phyloP scores from a whole-genome alignment of 805 yeast genomes.

The Ogataea sp. region DNA sequence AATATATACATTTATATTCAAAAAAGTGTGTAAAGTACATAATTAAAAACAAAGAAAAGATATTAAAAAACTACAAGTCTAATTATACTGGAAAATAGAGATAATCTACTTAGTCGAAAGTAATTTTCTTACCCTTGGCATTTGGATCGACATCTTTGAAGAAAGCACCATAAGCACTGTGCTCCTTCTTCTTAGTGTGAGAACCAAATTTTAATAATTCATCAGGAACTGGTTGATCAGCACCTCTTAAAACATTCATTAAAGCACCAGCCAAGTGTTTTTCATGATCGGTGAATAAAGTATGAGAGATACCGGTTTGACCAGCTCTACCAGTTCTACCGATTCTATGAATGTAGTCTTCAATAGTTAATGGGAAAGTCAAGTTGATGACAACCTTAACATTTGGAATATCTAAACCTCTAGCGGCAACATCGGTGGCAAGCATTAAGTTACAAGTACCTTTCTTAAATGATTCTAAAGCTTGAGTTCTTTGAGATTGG shows the following conservation, averaged over 20 bases:
- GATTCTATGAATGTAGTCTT: conserved; percentile 83
- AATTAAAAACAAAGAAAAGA: neutral
- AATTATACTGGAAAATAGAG: neutral
- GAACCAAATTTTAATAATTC: conserved; percentile 93
- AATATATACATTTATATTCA: neutral
- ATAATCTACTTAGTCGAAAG: conserved; percentile 54
- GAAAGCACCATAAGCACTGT: conserved; percentile 97
- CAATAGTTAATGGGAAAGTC: conserved; percentile 85
- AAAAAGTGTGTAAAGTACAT: neutral
- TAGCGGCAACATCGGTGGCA: conserved; percentile 97
- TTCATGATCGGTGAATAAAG: conserved; percentile 93
- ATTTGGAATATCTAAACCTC: conserved; percentile 91
- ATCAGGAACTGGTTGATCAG: conserved; percentile 92
- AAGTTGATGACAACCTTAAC: conserved; percentile 81
- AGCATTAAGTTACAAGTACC: conserved; percentile 71
- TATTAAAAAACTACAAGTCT: neutral
- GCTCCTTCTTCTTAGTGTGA: conserved; percentile 96
- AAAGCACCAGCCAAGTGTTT: conserved; percentile 94
- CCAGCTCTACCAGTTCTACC: conserved; percentile 99
- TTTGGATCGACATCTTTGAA: conserved; percentile 85
- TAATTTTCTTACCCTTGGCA: conserved; percentile 82
- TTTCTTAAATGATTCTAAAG: conserved; percentile 75
- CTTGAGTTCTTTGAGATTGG: conserved; percentile 86
- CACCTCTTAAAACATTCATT: conserved; percentile 86
- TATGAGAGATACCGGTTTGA: conserved; percentile 87